These are phyloP conservation scores for Leccinum disarticulatum DNA, from an alignment of 768 basidiomycete genomes.

Conservation along the genomic window DNA sequence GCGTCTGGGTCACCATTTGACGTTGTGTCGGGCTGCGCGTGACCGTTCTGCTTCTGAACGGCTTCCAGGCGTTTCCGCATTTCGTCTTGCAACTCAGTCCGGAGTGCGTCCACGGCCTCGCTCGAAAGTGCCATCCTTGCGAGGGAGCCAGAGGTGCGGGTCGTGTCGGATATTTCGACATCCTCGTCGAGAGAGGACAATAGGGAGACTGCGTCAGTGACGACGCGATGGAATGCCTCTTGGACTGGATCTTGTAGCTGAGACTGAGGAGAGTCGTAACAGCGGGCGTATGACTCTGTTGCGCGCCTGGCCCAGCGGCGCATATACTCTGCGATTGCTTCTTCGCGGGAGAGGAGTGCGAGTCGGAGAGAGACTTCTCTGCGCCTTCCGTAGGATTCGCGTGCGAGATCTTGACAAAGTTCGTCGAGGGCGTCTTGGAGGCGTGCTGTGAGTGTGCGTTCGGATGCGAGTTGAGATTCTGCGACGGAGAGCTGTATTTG, in stretches of 20 bases:
- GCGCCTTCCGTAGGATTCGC: slow-evolving; percentile 70
- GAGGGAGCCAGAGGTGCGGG: slow-evolving; percentile 42
- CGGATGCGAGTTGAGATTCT: slow-evolving; percentile 43
- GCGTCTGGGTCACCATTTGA: no score
- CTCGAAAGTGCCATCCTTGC: slow-evolving; percentile 53
- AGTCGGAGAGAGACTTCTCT: slow-evolving; percentile 69
- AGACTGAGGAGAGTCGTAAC: slow-evolving; percentile 12
- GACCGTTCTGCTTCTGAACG: slow-evolving; percentile 9
- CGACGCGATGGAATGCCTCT: slow-evolving; percentile 31
- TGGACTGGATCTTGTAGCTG: slow-evolving; percentile 16
- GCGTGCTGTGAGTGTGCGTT: slow-evolving; percentile 44
- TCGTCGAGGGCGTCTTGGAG: slow-evolving; percentile 68
- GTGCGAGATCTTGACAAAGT: slow-evolving; percentile 65
- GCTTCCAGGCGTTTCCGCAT: slow-evolving; percentile 45
- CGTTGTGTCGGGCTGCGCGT: background rate
- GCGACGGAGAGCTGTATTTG: slow-evolving; percentile 47
- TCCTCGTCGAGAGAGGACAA: slow-evolving; percentile 37
- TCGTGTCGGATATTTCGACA: slow-evolving; percentile 20
- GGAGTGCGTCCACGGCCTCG: slow-evolving; percentile 50
- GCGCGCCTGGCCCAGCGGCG: slow-evolving; percentile 55
- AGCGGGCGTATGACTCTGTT: slow-evolving; percentile 41
- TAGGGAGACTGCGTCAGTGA: slow-evolving; percentile 38
- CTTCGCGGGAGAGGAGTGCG: slow-evolving; percentile 62
- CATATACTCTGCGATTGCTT: slow-evolving; percentile 53
- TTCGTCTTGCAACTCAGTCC: slow-evolving; percentile 58